phyloP scores from a whole-genome alignment of 306 rosid genomes.

The Bauhinia variegata region DNA sequence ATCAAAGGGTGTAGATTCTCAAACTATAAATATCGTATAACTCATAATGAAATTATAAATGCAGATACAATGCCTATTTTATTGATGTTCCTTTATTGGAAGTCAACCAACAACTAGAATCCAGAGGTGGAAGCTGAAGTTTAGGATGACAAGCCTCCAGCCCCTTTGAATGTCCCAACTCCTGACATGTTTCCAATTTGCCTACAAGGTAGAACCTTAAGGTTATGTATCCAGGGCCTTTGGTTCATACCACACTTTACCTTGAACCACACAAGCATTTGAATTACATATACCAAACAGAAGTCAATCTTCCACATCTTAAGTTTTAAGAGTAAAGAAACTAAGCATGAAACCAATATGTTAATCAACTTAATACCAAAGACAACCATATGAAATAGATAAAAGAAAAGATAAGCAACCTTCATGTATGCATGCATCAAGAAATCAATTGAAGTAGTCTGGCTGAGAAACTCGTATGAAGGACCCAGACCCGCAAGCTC shows the following conservation, averaged over 20 bases:
- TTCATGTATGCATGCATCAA: slow-evolving; percentile 63
- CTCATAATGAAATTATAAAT: slow-evolving; percentile 16
- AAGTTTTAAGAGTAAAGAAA: neutral
- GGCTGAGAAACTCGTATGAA: slow-evolving; percentile 79
- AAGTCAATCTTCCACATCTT: slow-evolving; percentile 14
- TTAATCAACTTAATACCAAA: neutral
- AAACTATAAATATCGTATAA: slow-evolving; percentile 40
- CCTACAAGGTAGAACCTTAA: slow-evolving; percentile 1
- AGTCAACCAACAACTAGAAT: slow-evolving; percentile 15
- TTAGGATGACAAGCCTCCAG: slow-evolving; percentile 9
- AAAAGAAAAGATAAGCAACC: neutral
- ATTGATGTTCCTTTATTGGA: neutral
- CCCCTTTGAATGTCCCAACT: neutral
- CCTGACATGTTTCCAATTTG: neutral
- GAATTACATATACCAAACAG: neutral
- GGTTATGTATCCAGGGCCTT: slow-evolving; percentile 7
- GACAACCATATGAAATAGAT: neutral
- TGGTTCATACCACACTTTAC: slow-evolving; percentile 13
- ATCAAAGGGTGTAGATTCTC: slow-evolving; percentile 58
- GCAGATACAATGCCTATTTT: slow-evolving; percentile 10
- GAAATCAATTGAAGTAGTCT: slow-evolving; percentile 85
- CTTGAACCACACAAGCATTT: slow-evolving; percentile 24
- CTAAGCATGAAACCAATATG: neutral
- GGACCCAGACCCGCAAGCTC: slow-evolving; percentile 60
- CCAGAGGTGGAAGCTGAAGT: slow-evolving; percentile 1